A percentile compares a stretch with the other conserved stretches of the same genome.
Evolutionary conservation across 768 basidiomycete genomes (phyloP).

Genomic region (Udeniomyces megalosporus): DNA sequence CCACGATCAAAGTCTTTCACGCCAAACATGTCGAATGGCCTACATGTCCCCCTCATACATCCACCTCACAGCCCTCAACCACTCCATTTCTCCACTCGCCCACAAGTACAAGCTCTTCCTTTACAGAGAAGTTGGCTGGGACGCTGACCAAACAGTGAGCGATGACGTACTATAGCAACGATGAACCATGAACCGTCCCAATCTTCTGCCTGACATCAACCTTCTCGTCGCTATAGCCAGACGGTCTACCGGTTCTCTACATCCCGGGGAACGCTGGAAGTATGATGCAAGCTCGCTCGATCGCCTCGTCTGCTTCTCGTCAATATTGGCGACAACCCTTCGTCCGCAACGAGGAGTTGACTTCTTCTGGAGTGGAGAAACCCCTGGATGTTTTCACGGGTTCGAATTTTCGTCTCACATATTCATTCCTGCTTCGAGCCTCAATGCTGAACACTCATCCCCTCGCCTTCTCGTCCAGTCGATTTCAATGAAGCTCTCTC

Average conservation of each 20-base stretch:
- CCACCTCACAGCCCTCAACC: conserved; percentile 49
- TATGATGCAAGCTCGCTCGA: conserved; percentile 80
- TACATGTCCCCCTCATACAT: conserved; percentile 89
- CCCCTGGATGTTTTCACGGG: conserved; percentile 76
- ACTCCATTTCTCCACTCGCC: conserved; percentile 53
- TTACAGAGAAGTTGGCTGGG: conserved; percentile 80
- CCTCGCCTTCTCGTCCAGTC: conserved; percentile 34
- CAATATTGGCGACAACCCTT: conserved; percentile 55
- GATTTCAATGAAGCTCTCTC: conserved; percentile 97
- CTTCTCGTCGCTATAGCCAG: conserved; percentile 16
- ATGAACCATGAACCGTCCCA: background rate
- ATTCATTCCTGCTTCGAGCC: background rate
- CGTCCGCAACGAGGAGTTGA: conserved; percentile 40
- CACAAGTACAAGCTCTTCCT: conserved; percentile 68
- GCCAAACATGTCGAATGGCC: conserved; percentile 61
- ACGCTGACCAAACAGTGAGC: conserved; percentile 41
- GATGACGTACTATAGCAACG: background rate
- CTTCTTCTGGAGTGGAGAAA: conserved; percentile 26
- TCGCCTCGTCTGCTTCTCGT: conserved; percentile 74
- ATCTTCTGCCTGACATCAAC: background rate
- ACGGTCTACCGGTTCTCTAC: conserved; percentile 77
- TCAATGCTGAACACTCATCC: too few relatives aligned
- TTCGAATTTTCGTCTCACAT: conserved; percentile 27
- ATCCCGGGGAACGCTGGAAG: conserved; percentile 96
- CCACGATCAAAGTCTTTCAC: background rate